Conservation (phyloP, 805 yeast genomes). For the Nakazawaea holstii region DNA sequence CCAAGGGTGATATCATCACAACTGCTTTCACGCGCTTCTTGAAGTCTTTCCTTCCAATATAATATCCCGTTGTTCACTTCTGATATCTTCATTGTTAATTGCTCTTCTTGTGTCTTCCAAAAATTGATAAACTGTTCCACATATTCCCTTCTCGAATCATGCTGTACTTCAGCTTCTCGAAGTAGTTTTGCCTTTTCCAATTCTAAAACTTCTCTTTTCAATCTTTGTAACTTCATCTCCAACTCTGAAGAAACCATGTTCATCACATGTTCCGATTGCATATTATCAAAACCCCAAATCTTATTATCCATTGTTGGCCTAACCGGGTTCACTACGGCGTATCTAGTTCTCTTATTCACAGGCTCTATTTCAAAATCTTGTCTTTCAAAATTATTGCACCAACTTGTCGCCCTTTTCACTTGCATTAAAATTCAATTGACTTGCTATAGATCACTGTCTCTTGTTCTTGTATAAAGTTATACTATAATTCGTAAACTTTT, state of each 20-base stretch:
- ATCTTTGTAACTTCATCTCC: neutral
- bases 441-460: no score
- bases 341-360: no score
- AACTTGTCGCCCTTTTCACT: no score
- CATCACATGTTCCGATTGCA: slow-evolving; percentile 6
- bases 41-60: neutral
- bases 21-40: neutral
- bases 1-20: neutral
- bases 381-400: no score
- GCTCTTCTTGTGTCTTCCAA: slow-evolving; percentile 1
- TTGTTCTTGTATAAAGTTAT: no score
- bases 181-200: slow-evolving; percentile 5
- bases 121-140: neutral
- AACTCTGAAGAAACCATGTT: neutral
- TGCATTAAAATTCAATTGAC: no score
- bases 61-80: neutral
- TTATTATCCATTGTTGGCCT: neutral
- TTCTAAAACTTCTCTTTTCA: slow-evolving; percentile 1
- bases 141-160: slow-evolving; percentile 5
- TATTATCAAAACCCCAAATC: neutral
- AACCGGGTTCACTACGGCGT: no score
- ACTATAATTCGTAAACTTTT: no score
- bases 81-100: neutral
- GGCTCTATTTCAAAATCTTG: no score
- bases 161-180: neutral